Base-by-base conservation (phyloP, 2,329 filamentous ascomycete genomes). In the Fusarium concolor region DNA sequence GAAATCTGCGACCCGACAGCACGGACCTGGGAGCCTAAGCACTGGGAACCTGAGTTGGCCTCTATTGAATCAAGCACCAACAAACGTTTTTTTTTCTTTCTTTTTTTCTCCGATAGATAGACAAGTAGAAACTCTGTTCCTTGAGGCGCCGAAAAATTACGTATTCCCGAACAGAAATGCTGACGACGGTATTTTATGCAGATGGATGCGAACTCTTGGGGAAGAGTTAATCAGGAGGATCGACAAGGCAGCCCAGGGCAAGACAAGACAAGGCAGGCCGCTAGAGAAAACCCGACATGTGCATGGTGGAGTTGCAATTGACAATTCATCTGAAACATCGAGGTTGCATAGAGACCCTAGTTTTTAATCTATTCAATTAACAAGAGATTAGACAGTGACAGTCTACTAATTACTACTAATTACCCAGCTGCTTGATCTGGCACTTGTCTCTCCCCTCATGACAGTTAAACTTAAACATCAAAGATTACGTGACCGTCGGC, bases 311-410 rank as follows among this genome's bases (percentile, higher is more conserved):
- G 56, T 39, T 29, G n/a, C 33, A 44, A 28, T 56, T 38, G 49
- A 24, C 26, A 58, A 52, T 64, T 58, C 61, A 64, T 64, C 60
- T 65, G 60, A 59, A 64, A 65, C 60, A 46, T 31, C 29, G 29
- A 31, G 29, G 29, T 43, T 4, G 35, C 26, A 26, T 18, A 28
- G 7, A 57, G 60, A 52, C 60, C 61, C 61, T 59, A 37, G 60
- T 12, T 18, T 15, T 38, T 11, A 37, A 24, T 38, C 33, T 14
- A 15, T 51, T 31, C 33, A 50, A 31, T 55, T 18, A 50, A 29
- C 26, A 38, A 33, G n/a, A 52, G 22, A 51, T 52, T 56, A 51
- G 20, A 4, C 18, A 55, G 33, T 39, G 33, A 51, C 44, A 39
- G 24, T 5, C 24, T n/a, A n/a, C 12, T 22, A 38, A 24, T 24